These are phyloP conservation scores for Cercospora sojina DNA, from an alignment of 2,329 filamentous ascomycete genomes.

Conservation along the genomic window DNA sequence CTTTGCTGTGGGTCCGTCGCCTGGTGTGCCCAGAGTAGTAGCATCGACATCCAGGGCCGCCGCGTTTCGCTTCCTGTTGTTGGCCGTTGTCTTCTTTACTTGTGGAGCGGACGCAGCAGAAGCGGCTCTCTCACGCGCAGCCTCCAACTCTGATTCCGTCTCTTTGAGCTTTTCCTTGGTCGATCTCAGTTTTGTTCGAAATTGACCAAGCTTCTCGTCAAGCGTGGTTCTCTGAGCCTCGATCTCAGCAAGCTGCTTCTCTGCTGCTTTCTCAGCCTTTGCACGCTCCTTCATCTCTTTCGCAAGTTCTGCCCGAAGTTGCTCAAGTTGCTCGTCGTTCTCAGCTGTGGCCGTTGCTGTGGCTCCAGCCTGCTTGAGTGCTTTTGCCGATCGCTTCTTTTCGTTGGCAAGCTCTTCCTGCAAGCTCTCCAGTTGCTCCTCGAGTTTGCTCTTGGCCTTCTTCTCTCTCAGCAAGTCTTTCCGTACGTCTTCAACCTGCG, in stretches of 20 bases:
- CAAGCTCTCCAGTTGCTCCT: constrained; percentile 39
- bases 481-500: constrained; percentile 37
- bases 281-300: constrained; percentile 54
- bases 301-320: constrained; percentile 51
- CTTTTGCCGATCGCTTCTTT: constrained; percentile 39
- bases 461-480: constrained; percentile 37
- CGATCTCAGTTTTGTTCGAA: constrained; percentile 67
- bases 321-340: constrained; percentile 46
- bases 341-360: constrained; percentile 43
- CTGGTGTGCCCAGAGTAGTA: constrained; percentile 51
- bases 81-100: constrained; percentile 38
- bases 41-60: constrained; percentile 49
- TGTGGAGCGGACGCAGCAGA: constrained; percentile 38
- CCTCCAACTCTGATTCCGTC: constrained; percentile 52
- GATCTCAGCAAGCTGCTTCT: constrained; percentile 60
- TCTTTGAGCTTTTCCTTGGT: constrained; percentile 73
- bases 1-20: constrained; percentile 48
- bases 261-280: constrained; percentile 53
- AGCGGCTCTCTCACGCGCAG: constrained; percentile 40
- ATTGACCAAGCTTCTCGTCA: constrained; percentile 68
- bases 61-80: constrained; percentile 44
- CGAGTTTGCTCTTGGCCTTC: constrained; percentile 36
- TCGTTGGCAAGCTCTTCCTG: constrained; percentile 38
- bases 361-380: constrained; percentile 44
- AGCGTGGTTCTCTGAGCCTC: constrained; percentile 63